Evolutionary conservation across 2,329 filamentous ascomycete species (phyloP), one percentile per base, ranked within the genome.

Genomic region (Lachnellula cervina): DNA sequence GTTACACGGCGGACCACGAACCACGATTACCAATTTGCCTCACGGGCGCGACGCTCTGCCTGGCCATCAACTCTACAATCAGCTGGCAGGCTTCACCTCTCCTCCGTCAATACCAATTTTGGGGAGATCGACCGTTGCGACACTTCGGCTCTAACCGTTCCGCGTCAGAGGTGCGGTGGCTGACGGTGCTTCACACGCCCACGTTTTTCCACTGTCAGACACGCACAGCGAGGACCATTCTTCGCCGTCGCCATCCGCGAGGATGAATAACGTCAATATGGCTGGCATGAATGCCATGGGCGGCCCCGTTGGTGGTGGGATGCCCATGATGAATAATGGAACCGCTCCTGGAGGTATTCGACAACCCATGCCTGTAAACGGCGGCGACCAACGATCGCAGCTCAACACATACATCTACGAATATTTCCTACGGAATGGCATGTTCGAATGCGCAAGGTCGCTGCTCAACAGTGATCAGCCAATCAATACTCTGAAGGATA

Each of bases 331-430:
- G 80, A 87, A 87, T 83, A 84, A 82, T 69, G 86, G 83, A 68
- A 75, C 78, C 68, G 59, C 62, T 55, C 51, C 62, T 57, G 65
- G 59, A 55, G 62, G 68, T 65, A 57, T 53, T 55, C 64, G 61
- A 49, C 64, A 63, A 43, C 70, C 67, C 64, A 62, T 66, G 57
- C 70, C 69, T 25, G 70, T 68, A 2, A 21, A 21, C 50, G 66
- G 64, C 45, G 60, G 67, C 28, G 70, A 74, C 50, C 72, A 72
- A 59, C 82, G 80, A 61, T 75, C 79, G 49, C 74, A 84, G 57
- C 80, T 94, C 51, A 92, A 93, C 74, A 93, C 89, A 19, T 92
- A 92, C 71, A 94, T 94, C 63, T 94, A 93, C 78, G 89, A 94
- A 69, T 93, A 94, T 71, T 93, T 97, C 62, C 77, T 97, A 63